phyloP scores from a whole-genome alignment of 2,329 filamentous ascomycete species.

The Verticillium nonalfalfae region DNA sequence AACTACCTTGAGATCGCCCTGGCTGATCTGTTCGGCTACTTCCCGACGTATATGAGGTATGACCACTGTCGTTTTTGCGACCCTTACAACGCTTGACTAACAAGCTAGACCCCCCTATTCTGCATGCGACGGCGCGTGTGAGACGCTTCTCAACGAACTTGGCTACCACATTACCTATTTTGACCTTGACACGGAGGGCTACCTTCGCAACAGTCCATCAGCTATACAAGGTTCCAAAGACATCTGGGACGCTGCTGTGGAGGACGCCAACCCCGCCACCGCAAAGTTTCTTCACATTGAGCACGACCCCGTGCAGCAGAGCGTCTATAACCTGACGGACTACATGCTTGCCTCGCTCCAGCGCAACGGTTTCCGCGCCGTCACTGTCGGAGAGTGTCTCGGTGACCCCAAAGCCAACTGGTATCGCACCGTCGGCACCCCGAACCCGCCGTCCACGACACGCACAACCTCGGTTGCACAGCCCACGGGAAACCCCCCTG shows the following conservation, averaged over 20 bases:
- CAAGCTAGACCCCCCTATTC: constrained; percentile 32
- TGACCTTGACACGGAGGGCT: constrained; percentile 27
- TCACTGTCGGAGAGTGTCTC: constrained; percentile 48
- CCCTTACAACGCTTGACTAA: not conserved
- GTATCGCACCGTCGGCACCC: constrained; percentile 35
- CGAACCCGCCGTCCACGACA: constrained; percentile 15
- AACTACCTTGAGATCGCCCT: constrained; percentile 48
- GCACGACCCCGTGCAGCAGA: constrained; percentile 34
- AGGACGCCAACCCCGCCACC: constrained; percentile 18
- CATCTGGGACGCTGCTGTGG: constrained; percentile 27
- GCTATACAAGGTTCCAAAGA: constrained; percentile 27
- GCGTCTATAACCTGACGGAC: constrained; percentile 29
- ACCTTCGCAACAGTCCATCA: constrained; percentile 20
- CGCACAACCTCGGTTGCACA: constrained; percentile 1
- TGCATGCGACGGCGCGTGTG: constrained; percentile 26
- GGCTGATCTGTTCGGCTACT: constrained; percentile 46
- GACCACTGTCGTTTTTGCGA: not conserved
- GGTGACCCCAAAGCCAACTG: constrained; percentile 44
- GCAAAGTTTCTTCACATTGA: constrained; percentile 19
- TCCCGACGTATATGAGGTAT: constrained; percentile 46
- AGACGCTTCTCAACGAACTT: constrained; percentile 14
- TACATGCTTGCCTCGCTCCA: constrained; percentile 29
- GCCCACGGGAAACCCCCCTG: constrained; percentile 3
- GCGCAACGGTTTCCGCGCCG: constrained; percentile 30
- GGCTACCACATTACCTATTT: constrained; percentile 30